Conservation (phyloP, 805 yeast genomes). For the Yamadazyma scolyti region DNA sequence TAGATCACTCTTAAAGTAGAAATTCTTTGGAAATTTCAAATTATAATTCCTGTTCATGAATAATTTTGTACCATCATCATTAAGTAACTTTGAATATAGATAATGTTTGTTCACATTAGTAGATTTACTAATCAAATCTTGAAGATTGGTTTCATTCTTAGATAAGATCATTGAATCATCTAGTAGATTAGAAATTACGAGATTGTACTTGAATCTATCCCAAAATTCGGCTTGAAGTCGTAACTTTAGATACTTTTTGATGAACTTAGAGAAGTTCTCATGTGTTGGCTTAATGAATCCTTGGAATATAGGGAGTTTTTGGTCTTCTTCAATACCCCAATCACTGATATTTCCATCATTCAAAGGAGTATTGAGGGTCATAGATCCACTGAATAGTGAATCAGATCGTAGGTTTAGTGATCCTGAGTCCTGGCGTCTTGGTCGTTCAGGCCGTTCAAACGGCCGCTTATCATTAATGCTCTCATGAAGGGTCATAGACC, state of each 20-base stretch:
- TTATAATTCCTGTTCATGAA: slow-evolving; percentile 6
- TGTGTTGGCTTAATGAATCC: slow-evolving; percentile 9
- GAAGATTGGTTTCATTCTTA: slow-evolving; percentile 27
- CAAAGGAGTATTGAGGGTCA: too few species aligned
- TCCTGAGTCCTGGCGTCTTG: too few species aligned
- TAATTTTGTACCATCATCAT: slow-evolving; percentile 21
- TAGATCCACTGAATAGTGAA: too few species aligned
- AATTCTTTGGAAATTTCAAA: slow-evolving; percentile 8
- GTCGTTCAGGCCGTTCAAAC: too few species aligned
- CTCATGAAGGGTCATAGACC: too few species aligned
- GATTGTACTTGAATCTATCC: slow-evolving; percentile 40
- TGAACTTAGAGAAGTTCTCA: slow-evolving; percentile 19
- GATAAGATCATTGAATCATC: slow-evolving; percentile 41
- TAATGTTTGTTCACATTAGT: slow-evolving; percentile 1
- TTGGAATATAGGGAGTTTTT: background rate
- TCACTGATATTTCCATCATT: too few species aligned
- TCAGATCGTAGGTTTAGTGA: too few species aligned
- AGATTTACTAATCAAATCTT: slow-evolving; percentile 6
- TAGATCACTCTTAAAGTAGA: slow-evolving; percentile 10
- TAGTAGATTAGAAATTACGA: slow-evolving; percentile 33
- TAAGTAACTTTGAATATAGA: slow-evolving; percentile 7
- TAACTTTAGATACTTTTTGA: slow-evolving; percentile 23
- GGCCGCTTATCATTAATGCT: too few species aligned
- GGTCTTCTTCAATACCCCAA: slow-evolving; percentile 34
- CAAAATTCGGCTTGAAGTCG: slow-evolving; percentile 18